These are phyloP conservation scores for Gracilaria gracilis DNA, from an alignment of 23 red algal genomes.

Conservation along the genomic window DNA sequence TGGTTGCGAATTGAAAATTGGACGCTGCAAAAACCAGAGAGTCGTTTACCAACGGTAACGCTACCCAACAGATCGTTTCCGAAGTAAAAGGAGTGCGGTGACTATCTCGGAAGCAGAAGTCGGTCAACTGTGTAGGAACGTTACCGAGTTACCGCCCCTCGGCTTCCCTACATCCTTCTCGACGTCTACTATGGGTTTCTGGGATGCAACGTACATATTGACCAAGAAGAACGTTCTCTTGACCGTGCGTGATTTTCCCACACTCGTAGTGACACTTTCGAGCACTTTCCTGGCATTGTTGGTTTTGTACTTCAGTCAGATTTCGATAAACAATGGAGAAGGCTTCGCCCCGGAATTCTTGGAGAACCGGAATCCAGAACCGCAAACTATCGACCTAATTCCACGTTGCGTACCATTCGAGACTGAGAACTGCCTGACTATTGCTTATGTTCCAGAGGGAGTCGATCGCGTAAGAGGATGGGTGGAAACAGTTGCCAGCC, in stretches of 20 bases:
- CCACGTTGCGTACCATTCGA: slow-evolving; percentile 68
- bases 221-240: slow-evolving; percentile 72
- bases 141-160: too few species aligned
- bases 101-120: too few species aligned
- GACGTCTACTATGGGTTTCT: slow-evolving; percentile 2
- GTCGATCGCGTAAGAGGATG: slow-evolving; percentile 20
- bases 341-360: slow-evolving; percentile 57
- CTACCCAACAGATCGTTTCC: too few species aligned
- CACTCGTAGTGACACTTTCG: slow-evolving; percentile 52
- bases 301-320: slow-evolving; percentile 71
- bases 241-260: slow-evolving; percentile 20
- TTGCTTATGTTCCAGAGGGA: slow-evolving; percentile 57
- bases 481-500: slow-evolving; percentile 24
- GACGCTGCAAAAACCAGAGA: not conserved
- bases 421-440: slow-evolving; percentile 53
- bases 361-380: slow-evolving; percentile 31
- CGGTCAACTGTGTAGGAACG: not conserved
- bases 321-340: slow-evolving; percentile 58
- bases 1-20: not conserved
- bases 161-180: not conserved
- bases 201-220: slow-evolving; percentile 40
- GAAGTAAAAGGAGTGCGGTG: too few species aligned
- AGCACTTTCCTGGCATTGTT: slow-evolving; percentile 60
- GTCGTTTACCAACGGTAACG: too few species aligned
- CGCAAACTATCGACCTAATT: slow-evolving; percentile 12